These are phyloP conservation scores for Cryptococcus neoformans DNA, from an alignment of 1,284 basidiomycete species.

Conservation along the genomic window DNA sequence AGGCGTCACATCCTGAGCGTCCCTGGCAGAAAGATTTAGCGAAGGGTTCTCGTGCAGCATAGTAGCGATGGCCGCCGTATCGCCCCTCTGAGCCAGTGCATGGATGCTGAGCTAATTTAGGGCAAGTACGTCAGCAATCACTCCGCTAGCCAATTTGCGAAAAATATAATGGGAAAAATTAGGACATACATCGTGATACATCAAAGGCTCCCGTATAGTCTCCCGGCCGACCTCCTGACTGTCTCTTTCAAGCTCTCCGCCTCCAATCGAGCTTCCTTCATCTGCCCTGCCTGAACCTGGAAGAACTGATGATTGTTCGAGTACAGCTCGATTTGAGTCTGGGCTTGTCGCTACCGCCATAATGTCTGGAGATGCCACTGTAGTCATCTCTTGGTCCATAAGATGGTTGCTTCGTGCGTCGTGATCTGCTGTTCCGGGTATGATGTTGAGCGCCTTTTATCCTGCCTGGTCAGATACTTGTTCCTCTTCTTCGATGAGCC, in stretches of 20 bases:
- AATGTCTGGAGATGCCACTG: neutral
- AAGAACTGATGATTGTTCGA: constrained; percentile 2
- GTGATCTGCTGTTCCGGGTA: too few relatives aligned
- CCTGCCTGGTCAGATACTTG: too few relatives aligned
- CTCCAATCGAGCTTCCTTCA: neutral
- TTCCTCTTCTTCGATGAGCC: too few relatives aligned
- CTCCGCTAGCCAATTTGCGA: neutral
- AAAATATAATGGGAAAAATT: too few relatives aligned
- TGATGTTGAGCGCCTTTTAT: too few relatives aligned
- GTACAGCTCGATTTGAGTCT: constrained; percentile 3
- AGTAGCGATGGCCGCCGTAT: constrained; percentile 63
- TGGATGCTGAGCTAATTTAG: constrained; percentile 61
- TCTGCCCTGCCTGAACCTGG: neutral
- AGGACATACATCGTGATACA: neutral
- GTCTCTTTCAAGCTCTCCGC: constrained; percentile 6
- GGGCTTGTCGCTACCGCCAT: neutral
- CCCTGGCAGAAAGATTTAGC: constrained; percentile 73
- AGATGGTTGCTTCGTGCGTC: too few relatives aligned
- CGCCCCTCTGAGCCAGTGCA: constrained; percentile 81
- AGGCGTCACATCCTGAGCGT: constrained; percentile 88
- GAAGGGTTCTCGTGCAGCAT: constrained; percentile 67
- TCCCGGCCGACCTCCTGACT: constrained; percentile 33
- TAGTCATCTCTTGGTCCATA: too few relatives aligned
- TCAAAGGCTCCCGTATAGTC: constrained; percentile 19
- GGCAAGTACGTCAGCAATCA: neutral